Conservation (phyloP, 2,329 filamentous ascomycete genomes). For the Aspergillus candidus region DNA sequence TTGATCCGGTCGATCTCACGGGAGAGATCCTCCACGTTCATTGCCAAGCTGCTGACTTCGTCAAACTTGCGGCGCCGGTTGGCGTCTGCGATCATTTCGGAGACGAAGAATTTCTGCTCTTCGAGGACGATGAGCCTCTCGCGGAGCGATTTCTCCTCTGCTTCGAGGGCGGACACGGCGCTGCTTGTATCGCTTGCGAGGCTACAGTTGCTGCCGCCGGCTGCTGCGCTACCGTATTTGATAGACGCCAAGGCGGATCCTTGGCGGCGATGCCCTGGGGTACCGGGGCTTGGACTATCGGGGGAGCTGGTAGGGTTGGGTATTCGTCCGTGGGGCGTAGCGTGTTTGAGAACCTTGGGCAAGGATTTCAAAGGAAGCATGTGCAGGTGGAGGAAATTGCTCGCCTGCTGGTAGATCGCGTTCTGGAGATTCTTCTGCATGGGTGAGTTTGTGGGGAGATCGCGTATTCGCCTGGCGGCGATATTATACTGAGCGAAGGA, state of each 20-base stretch:
- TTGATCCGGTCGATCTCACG: constrained; percentile 66
- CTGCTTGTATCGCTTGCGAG: constrained; percentile 50
- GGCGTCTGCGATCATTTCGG: constrained; percentile 74
- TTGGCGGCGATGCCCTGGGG: constrained; percentile 24
- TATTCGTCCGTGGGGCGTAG: constrained; percentile 46
- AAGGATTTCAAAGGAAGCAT: constrained; percentile 81
- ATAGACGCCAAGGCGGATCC: constrained; percentile 52
- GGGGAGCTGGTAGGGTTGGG: constrained; percentile 21
- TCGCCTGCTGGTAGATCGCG: constrained; percentile 75
- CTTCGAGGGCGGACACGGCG: constrained; percentile 62
- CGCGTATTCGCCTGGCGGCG: constrained; percentile 73
- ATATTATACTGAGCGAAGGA: constrained; percentile 82
- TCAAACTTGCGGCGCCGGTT: constrained; percentile 74
- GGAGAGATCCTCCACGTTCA: constrained; percentile 77
- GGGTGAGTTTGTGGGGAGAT: constrained; percentile 65
- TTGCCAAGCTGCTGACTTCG: constrained; percentile 71
- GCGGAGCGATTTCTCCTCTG: constrained; percentile 73
- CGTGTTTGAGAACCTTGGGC: constrained; percentile 61
- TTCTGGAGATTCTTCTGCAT: constrained; percentile 72
- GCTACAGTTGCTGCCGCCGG: constrained; percentile 47
- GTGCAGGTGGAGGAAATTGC: constrained; percentile 76
- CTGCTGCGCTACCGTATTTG: constrained; percentile 49
- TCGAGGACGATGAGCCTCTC: constrained; percentile 79
- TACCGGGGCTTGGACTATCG: constrained; percentile 13
- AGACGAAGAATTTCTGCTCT: constrained; percentile 85